Conservation (phyloP, 2,329 filamentous ascomycete genomes). For the Fusarium veterinarium region DNA sequence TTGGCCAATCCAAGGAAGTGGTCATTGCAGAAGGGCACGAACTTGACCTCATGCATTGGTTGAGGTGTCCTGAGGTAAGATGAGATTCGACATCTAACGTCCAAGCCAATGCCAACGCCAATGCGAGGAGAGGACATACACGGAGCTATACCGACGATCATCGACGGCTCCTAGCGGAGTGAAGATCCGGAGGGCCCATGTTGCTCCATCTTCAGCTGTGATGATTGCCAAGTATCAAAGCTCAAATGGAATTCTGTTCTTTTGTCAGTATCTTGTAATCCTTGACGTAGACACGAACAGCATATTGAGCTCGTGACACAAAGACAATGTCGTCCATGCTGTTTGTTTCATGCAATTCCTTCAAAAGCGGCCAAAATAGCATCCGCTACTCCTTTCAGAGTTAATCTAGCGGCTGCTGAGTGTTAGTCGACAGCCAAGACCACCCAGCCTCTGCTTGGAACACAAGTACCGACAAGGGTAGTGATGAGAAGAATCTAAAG, state of each 20-base stretch:
- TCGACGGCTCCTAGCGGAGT: conserved; percentile 37
- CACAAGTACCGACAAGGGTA: conserved; percentile 21
- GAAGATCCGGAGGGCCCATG: conserved; percentile 35
- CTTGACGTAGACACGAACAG: conserved; percentile 23
- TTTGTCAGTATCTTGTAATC: conserved; percentile 1
- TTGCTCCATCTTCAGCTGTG: background rate
- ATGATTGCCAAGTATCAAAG: conserved; percentile 2
- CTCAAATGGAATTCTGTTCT: background rate
- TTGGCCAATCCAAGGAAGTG: conserved; percentile 32
- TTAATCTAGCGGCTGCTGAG: conserved; percentile 26
- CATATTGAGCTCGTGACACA: conserved; percentile 26
- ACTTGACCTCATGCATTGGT: conserved; percentile 36
- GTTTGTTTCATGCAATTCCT: conserved; percentile 28
- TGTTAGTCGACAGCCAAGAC: conserved; percentile 22
- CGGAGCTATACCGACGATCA: conserved; percentile 39
- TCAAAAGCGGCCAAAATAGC: conserved; percentile 28
- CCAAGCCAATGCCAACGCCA: background rate
- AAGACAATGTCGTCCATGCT: conserved; percentile 1
- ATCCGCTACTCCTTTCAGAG: conserved; percentile 30
- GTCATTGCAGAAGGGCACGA: conserved; percentile 28
- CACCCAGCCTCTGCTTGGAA: conserved; percentile 16
- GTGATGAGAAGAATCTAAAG: background rate
- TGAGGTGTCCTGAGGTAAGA: conserved; percentile 13
- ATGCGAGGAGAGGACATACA: conserved; percentile 12
- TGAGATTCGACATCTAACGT: conserved; percentile 16